These are phyloP conservation scores for Porphyrellus cyaneotinctus DNA, from an alignment of 768 basidiomycete species.

Conservation along the genomic window DNA sequence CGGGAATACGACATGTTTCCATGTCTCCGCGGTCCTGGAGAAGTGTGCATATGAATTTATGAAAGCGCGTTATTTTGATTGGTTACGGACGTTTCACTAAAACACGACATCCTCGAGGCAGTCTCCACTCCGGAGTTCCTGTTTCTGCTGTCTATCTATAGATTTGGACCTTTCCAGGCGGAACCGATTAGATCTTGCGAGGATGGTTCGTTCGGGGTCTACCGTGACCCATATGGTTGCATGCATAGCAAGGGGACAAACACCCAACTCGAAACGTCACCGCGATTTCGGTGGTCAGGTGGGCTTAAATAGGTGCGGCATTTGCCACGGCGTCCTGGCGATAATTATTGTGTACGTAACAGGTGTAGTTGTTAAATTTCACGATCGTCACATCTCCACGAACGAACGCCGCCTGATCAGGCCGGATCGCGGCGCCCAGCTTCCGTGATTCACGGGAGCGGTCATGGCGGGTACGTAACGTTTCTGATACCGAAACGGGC, in stretches of 20 bases:
- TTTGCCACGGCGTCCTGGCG: constrained; percentile 9
- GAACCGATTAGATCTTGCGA: constrained; percentile 17
- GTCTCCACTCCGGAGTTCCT: constrained; percentile 23
- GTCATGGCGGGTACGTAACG: constrained; percentile 21
- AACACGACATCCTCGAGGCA: constrained; percentile 20
- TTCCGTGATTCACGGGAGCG: constrained; percentile 25
- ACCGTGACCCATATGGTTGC: constrained; percentile 10
- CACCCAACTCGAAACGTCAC: constrained; percentile 8
- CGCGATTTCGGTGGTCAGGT: constrained; percentile 12
- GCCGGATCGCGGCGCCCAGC: constrained; percentile 21
- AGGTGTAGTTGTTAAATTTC: constrained; percentile 8
- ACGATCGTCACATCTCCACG: constrained; percentile 20
- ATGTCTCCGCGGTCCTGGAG: constrained; percentile 22
- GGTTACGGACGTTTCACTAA: constrained; percentile 23
- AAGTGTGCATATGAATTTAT: constrained; percentile 2
- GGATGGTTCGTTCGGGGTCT: constrained; percentile 16
- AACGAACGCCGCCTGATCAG: constrained; percentile 26
- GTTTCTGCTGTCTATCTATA: constrained; percentile 31
- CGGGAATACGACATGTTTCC: constrained; percentile 7
- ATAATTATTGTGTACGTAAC: constrained; percentile 25
- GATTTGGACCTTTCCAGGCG: constrained; percentile 12
- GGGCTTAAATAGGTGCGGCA: constrained; percentile 9
- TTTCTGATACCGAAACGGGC: constrained; percentile 28
- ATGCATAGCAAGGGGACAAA: constrained; percentile 9
- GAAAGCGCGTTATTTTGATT: constrained; percentile 10